Conservation (phyloP, 2,329 filamentous ascomycete genomes). For the Stemphylium vesicarium region DNA sequence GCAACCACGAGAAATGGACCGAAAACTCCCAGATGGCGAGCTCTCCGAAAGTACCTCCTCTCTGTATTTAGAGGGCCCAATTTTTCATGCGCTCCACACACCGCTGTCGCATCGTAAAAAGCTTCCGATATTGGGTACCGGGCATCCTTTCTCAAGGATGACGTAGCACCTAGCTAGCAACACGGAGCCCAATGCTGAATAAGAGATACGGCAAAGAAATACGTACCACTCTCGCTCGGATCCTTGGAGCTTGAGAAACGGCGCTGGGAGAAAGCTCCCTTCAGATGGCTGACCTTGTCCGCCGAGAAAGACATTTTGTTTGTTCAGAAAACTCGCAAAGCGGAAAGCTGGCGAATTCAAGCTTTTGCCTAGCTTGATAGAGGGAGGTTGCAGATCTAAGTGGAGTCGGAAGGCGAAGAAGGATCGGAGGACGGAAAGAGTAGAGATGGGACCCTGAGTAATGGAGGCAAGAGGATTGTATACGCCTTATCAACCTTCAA, state of each 20-base stretch:
- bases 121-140: constrained; percentile 1
- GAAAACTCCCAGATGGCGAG: not conserved
- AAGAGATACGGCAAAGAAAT: not conserved
- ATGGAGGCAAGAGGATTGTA: not conserved
- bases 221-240: constrained; percentile 47
- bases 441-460: not conserved
- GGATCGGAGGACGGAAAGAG: not conserved
- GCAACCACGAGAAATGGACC: not conserved
- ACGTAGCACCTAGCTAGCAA: constrained; percentile 6
- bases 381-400: constrained; percentile 7
- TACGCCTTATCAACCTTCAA: too few species aligned
- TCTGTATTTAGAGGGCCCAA: not conserved
- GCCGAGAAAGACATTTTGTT: constrained; percentile 46
- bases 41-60: not conserved
- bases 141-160: constrained; percentile 11
- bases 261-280: constrained; percentile 37
- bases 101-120: not conserved
- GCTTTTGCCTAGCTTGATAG: constrained; percentile 20
- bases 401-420: not conserved
- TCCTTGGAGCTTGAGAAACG: constrained; percentile 47
- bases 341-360: constrained; percentile 9
- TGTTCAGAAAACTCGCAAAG: not conserved
- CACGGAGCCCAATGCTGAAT: not conserved
- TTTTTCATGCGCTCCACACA: constrained; percentile 3
- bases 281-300: constrained; percentile 40